Base-by-base conservation (phyloP, 2,329 filamentous ascomycete species). In the Pseudogymnoascus sp. region DNA sequence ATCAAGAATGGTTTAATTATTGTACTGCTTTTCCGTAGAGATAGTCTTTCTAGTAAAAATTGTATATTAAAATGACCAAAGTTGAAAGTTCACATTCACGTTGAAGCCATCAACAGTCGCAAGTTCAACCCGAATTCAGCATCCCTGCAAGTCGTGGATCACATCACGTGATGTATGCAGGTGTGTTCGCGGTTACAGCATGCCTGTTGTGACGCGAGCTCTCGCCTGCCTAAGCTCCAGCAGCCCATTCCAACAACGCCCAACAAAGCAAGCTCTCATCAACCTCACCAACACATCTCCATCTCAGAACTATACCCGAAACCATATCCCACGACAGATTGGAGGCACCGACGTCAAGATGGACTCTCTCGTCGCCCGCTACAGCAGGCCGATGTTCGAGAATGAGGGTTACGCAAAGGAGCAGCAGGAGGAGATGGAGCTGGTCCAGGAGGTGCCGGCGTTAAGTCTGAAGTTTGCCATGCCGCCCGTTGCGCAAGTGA, bases 391-490 rank as follows among this genome's bases (percentile, higher is more conserved):
- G 72, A 82, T 87, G 65, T 86, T 86, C 76, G 82, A 88, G 75
- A 80, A 84, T 72, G 90, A 96, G 77, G 83, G 84, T 71, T 86
- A 87, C 73, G 81, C 83, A 62, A 83, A 88, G 71, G 84, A 92
- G 74, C 86, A 91, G 70, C 83, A 91, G 73, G 83, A 90, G 75
- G 88, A 93, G 72, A 21, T 38, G 31, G 79, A 88, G 71, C 81
- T 90, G 74, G 80, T 80, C 72, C 86, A 91, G 73, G 82, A 85
- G 70, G 80, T 86, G 68, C 88, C 91, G 72, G 86, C 87, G 70
- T 82, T 96, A 70, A 93, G 91, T 62, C 86, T 96, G 75, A 96
- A 93, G 79, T 99, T 99, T 79, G 90, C 91, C 72, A 88, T 99
- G 78, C 95, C 95, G 64, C 93, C 95, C 62, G 86, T 97, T 76